Evolutionary conservation across 805 yeast species (phyloP), one percentile per base, ranked within the genome.

Genomic region (Torulaspora quercuum): DNA sequence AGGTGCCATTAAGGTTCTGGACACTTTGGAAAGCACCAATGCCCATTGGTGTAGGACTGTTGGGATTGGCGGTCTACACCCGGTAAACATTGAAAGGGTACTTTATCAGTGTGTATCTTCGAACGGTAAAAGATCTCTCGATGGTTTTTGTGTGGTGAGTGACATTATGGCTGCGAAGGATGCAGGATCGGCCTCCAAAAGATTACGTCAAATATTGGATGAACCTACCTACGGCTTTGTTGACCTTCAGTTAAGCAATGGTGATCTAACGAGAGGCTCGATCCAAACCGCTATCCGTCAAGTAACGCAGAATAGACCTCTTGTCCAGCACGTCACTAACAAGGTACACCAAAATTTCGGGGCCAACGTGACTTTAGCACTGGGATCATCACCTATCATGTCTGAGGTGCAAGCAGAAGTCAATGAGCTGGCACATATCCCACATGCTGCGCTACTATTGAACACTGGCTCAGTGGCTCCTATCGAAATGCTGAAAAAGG

Each of bases 131-230:
- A 50, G 64, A 36, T 55, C 66, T 0, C 56, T 83, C 6, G 84
- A 84, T 53, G 97, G 97, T n/a, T 76, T 84, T 9, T 92, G 95
- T 2, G 80, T 88, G 9, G 97, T 89, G 2, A 84, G 95, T 6
- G 82, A 86, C 47, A 80, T 86, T 8, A 82, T 87, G 80, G 86
- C 86, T 1, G 64, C 70, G 1, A 41, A 49, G 7, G 71, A 73
- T 43, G 80, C 90, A 0, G 72, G 58, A 1, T 37, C 46, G 2
- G 78, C 83, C 0, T 72, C 90, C 0, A 51, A 43, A 26, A 53
- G 56, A 2, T 57, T 72, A 33, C 57, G 60, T 25, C 31, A 39
- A 0, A 49, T 22, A 56, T 59, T 59, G 5, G 50, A 48, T 12
- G 21, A 35, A 8, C 13, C 25, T 0, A 22, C 8, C n/a, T 57